phyloP scores from a whole-genome alignment of 305 asterid species.

The Euphrasia arctica region DNA sequence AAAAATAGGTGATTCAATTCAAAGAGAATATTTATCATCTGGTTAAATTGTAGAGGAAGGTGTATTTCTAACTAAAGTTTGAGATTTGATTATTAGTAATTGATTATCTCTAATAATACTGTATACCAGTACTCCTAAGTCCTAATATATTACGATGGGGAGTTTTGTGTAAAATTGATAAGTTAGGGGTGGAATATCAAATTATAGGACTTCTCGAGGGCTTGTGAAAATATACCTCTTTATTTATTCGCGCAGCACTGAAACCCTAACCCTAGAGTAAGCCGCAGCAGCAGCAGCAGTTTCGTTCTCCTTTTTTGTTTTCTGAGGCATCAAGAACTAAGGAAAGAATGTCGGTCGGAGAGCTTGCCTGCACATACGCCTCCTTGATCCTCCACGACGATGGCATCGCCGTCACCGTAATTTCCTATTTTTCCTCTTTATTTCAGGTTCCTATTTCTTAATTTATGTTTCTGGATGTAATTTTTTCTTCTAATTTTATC shows the following conservation, averaged over 20 bases:
- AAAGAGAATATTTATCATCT: no score
- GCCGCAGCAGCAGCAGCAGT: constrained; percentile 16
- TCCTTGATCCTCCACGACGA: constrained; percentile 62
- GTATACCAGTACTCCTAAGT: no score
- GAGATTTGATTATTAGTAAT: no score
- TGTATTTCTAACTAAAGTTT: no score
- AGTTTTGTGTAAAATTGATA: no score
- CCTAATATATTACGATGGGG: no score
- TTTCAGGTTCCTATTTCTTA: not conserved
- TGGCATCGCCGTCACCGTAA: constrained; percentile 64
- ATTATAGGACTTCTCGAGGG: not conserved
- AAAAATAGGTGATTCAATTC: no score
- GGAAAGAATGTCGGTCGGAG: constrained; percentile 43
- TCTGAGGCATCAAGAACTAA: not conserved
- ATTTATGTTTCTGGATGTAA: not conserved
- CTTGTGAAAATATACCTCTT: not conserved
- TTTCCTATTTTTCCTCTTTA: not conserved
- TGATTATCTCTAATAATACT: no score
- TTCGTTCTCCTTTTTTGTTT: not conserved
- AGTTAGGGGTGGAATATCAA: not conserved
- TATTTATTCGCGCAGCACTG: not conserved
- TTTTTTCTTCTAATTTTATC: not conserved
- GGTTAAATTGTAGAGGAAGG: no score
- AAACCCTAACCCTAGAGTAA: constrained; percentile 17
- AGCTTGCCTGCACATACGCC: constrained; percentile 55